Conservation (phyloP, 2,329 filamentous ascomycete species). For the Tolypocladium album region DNA sequence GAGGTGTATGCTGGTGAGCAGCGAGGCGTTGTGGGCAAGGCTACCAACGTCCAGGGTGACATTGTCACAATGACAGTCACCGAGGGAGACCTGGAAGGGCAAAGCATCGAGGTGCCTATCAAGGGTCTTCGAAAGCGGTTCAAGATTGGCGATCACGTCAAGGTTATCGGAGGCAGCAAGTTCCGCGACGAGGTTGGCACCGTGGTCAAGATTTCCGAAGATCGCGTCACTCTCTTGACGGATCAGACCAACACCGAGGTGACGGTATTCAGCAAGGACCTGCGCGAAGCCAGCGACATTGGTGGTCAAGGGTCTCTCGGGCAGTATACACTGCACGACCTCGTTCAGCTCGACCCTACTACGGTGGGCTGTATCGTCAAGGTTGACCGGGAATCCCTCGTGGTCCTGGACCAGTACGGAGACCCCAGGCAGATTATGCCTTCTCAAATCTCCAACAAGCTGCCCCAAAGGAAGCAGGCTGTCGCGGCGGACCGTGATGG, state of each 20-base stretch:
- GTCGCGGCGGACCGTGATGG: constrained; percentile 90
- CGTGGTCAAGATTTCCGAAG: constrained; percentile 87
- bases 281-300: constrained; percentile 86
- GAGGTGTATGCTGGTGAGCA: constrained; percentile 96
- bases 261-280: constrained; percentile 94
- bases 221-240: constrained; percentile 84
- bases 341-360: constrained; percentile 85
- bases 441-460: constrained; percentile 83
- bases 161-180: constrained; percentile 91
- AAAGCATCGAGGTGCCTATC: constrained; percentile 83
- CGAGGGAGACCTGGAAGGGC: constrained; percentile 70
- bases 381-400: constrained; percentile 85
- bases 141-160: constrained; percentile 90
- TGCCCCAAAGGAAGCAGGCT: constrained; percentile 70
- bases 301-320: constrained; percentile 77
- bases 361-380: constrained; percentile 92
- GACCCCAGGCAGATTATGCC: constrained; percentile 74
- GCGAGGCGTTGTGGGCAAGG: constrained; percentile 77
- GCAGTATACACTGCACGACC: constrained; percentile 83
- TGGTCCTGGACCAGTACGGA: constrained; percentile 83
- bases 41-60: constrained; percentile 76
- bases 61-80: constrained; percentile 83
- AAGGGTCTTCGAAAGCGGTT: constrained; percentile 91
- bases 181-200: constrained; percentile 94
- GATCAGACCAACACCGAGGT: constrained; percentile 91